Base-by-base conservation (phyloP, 1,139 yeast genomes). In the Chernovozyma sophiae-reginae region DNA sequence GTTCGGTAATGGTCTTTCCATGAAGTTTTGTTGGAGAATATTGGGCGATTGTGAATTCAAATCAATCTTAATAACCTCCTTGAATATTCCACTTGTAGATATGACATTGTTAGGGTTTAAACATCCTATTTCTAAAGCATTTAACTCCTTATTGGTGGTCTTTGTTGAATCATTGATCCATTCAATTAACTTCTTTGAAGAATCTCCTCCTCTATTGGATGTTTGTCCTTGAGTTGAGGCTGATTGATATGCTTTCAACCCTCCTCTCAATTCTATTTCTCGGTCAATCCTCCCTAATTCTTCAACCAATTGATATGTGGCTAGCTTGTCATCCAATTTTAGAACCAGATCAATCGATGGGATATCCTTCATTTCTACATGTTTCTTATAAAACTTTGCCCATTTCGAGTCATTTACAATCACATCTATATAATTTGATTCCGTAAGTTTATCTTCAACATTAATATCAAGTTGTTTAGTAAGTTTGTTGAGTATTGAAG, bases 141-240 rank as follows among this genome's bases (percentile, higher is more conserved):
- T 56, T 17, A 46, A 48, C 8, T 51, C 39, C 20, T 8, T 35
- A 28, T 8, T 37, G 31, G 32, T 48, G 46, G 30, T 25, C 16
- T 31, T 31, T 11, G 35, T 12, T n/a, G 18, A 6, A 45, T 41
- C 19, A 6, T 7, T 60, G 13, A 86, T 56, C 96, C 96, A 89
- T 39, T 76, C 73, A 3, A 86, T 68, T 32, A 87, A 60, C 42
- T 76, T 64, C 47, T 82, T 85, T 1, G 96, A 87, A 0, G 96
- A 86, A 56, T 90, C 97, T 2, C 96, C 96, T 0, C 97, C 97
- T 43, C 97, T 61, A 33, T 72, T 71, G 1, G 61, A 59, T 41
- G 78, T 77, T 51, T 90, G 97, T 0, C 97, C 97, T 35, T 81
- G 77, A 1, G 85, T 76, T 1, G 96, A 86, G 0, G 97, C 97